Evolutionary conservation across 441 rosid species (phyloP), one percentile per base, ranked within the genome.

Genomic region (Viola pubescens): DNA sequence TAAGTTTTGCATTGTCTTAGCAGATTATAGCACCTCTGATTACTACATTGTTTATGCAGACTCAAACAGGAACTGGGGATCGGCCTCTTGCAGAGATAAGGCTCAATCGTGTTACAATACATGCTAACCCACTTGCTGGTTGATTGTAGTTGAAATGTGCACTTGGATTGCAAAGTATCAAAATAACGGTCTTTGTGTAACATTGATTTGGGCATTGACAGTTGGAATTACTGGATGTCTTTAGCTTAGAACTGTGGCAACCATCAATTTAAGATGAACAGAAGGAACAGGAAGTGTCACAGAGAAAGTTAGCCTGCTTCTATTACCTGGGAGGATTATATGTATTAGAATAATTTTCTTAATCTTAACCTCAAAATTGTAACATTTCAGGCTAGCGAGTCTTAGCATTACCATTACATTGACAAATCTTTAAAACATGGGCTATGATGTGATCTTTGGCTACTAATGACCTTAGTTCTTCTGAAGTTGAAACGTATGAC

Each of bases 31-130:
- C 52, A 34, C 58, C 6, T 19, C 34, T 58, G 16, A 57, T 46
- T 19, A 13, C 43, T 42, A 37, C 50, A 52, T 46, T 61, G 41
- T 59, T 56, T 48, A 48, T 59, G 81, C 89, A 92, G 97, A 88
- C 97, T 59, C 97, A 63, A 71, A 89, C 86, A n/a, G 97, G 95
- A 42, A 60, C 88, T 0, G 89, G 97, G 40, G 96, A 92, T 72
- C 71, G 92, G 62, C 98, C 98, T 40, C 96, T 86, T 53, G 97
- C 98, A 4, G 98, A 92, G 79, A 87, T 92, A 62, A 81, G 98
- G 73, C 68, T 92, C 67, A 92, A 89, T 72, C 95, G 97, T 5
- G 87, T 92, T 60, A 89, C 98, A 0, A 79, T 84, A 70, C 98
- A 92, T 60, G 97, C 97, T 56, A 92, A 89, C 69, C 98, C 98